Evolutionary conservation across 148 eudicot genomes (phyloP).

Genomic region (Camellia japonica): DNA sequence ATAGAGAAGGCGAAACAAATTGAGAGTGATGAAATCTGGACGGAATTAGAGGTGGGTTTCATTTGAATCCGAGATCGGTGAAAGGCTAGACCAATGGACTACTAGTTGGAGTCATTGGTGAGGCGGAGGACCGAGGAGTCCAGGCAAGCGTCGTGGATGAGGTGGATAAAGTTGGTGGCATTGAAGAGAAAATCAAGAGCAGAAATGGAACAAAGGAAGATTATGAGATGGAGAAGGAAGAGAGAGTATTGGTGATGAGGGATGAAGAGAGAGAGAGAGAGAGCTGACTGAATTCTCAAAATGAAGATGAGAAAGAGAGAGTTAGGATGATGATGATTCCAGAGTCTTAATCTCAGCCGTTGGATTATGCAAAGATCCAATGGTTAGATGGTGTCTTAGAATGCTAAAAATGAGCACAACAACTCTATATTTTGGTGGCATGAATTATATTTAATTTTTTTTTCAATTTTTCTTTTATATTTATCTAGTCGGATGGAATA

Average conservation of each 20-base stretch:
- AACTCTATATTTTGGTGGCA: no score
- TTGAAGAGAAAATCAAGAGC: constrained; percentile 45
- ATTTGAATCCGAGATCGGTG: constrained; percentile 24
- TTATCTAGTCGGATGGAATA: no score
- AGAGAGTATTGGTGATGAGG: background rate
- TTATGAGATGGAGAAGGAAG: constrained; percentile 1
- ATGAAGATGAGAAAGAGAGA: no score
- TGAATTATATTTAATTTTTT: no score
- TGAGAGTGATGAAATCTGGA: constrained; percentile 30
- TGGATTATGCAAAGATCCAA: no score
- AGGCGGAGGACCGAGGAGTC: constrained; percentile 38
- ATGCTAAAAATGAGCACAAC: no score
- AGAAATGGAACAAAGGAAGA: constrained; percentile 12
- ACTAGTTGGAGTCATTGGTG: constrained; percentile 42
- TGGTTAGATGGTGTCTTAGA: no score
- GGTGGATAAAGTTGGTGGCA: constrained; percentile 15
- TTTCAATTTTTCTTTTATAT: no score
- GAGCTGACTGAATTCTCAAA: no score
- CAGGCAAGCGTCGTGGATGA: constrained; percentile 35
- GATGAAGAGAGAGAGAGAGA: no score
- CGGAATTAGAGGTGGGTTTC: constrained; percentile 21
- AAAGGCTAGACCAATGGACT: constrained; percentile 45
- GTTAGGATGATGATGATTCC: no score
- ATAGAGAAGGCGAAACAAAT: constrained; percentile 51
- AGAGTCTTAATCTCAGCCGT: no score